Conservation (phyloP, 2,329 filamentous ascomycete species). For the Phialophora macrospora region DNA sequence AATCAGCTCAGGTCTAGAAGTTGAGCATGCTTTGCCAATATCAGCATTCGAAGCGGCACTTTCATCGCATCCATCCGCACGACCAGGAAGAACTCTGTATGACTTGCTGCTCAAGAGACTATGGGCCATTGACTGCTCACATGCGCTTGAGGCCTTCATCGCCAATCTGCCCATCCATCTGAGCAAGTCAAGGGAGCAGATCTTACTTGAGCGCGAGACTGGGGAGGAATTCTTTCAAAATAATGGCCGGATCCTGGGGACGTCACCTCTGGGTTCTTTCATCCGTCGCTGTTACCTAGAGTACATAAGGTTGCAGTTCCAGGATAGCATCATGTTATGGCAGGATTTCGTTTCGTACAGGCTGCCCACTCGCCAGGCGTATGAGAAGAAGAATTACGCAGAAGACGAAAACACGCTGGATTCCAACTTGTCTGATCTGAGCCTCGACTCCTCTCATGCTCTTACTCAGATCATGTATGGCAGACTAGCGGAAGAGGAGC, state of each 20-base stretch:
- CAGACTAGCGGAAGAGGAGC: slow-evolving; percentile 46
- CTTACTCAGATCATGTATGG: slow-evolving; percentile 60
- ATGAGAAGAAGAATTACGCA: slow-evolving; percentile 59
- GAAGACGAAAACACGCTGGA: slow-evolving; percentile 60
- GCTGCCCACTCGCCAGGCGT: slow-evolving; percentile 69
- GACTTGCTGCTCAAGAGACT: slow-evolving; percentile 80
- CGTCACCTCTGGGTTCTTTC: slow-evolving; percentile 81
- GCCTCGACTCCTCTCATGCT: slow-evolving; percentile 57
- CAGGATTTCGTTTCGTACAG: slow-evolving; percentile 80
- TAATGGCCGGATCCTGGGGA: slow-evolving; percentile 64
- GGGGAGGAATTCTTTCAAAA: slow-evolving; percentile 53
- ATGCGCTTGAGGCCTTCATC: slow-evolving; percentile 80
- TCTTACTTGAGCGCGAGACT: slow-evolving; percentile 60
- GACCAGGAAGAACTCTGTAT: slow-evolving; percentile 83
- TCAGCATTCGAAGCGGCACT: slow-evolving; percentile 56
- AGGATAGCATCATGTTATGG: slow-evolving; percentile 80
- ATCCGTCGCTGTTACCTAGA: slow-evolving; percentile 77
- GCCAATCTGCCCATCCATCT: slow-evolving; percentile 63
- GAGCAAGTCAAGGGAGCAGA: slow-evolving; percentile 66
- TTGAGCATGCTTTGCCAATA: slow-evolving; percentile 42
- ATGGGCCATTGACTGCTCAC: slow-evolving; percentile 81
- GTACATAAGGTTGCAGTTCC: slow-evolving; percentile 78
- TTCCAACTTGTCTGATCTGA: slow-evolving; percentile 65
- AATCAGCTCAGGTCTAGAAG: slow-evolving; percentile 30
- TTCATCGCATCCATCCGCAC: slow-evolving; percentile 52